Base-by-base conservation (phyloP, 352 stramenopile species). In the Globisporangium abappressorium region DNA sequence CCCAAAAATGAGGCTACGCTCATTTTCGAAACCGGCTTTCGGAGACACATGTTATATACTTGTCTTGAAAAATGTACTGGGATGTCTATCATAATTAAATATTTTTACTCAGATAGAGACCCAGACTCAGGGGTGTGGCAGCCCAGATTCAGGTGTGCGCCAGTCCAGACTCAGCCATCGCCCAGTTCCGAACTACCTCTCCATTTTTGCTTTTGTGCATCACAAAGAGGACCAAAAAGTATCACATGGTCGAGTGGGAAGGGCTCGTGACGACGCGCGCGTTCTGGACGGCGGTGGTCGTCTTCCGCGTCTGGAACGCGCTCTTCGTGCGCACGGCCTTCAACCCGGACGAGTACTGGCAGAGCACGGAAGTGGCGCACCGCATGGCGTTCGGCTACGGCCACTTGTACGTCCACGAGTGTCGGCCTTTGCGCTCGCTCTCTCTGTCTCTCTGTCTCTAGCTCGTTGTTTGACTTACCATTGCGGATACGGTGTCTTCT, bases 281-380 rank as follows among this genome's bases (percentile, higher is more conserved):
- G 57, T 85, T 92, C 57, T 93, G 85, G 83, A 63, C 71, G 46
- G 66, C 59, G 15, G 70, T 94, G 60, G 47, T 79, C 26, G 70
- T 59, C 47, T 95, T 94, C 71, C 88, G 88, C 69, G 33, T 93
- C 4, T 90, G 80, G 77, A 95, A 94, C 62, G 80, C 86, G 68
- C 77, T 94, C 14, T 92, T 94, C 28, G 88, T 97, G 60, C 84
- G 84, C 71, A 95, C 89, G 63, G 80, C 73, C 57, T 97, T 96
- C 76, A 95, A 94, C 62, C 85, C 89, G 22, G 89, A 97, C 66
- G 89, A 97, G 74, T 97, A 91, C 75, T 97, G 89, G 89, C 89
- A 97, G 70, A 91, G 88, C 65, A 88, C 85, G 2, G 89, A 97
- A 72, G 87, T 97, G 38, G 89, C 89, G 57, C 89, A 97, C 57